Conservation (phyloP, 768 basidiomycete species). For the Phylloporus arenicola region DNA sequence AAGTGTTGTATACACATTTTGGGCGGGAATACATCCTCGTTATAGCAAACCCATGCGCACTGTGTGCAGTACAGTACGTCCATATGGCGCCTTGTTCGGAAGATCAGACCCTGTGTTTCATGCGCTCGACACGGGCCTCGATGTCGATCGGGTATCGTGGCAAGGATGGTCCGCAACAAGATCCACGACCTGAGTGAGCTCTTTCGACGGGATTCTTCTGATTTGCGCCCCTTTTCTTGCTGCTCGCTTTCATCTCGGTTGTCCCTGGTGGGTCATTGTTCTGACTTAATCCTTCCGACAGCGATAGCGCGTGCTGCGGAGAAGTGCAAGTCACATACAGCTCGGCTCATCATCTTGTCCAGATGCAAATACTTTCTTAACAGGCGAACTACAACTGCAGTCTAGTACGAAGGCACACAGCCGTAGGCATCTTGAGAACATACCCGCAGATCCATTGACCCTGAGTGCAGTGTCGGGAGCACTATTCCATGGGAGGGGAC, state of each 20-base stretch:
- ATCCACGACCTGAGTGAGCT: neutral
- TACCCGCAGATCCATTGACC: neutral
- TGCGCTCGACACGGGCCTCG: neutral
- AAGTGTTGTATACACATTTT: slow-evolving; percentile 1
- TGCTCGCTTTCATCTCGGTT: slow-evolving; percentile 6
- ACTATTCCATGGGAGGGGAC: slow-evolving; percentile 4
- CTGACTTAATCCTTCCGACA: neutral
- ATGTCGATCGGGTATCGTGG: neutral
- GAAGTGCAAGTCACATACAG: neutral
- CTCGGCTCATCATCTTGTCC: neutral
- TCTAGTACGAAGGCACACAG: neutral
- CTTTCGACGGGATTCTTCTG: neutral
- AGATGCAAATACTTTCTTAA: neutral
- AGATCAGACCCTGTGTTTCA: slow-evolving; percentile 4
- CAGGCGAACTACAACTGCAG: neutral
- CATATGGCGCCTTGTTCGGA: neutral
- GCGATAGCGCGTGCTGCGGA: neutral
- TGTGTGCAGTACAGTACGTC: neutral
- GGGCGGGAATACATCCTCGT: neutral
- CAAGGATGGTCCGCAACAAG: neutral
- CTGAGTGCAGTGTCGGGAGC: slow-evolving; percentile 2
- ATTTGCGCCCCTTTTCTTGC: no score
- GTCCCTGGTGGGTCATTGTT: slow-evolving; percentile 3
- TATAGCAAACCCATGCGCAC: neutral
- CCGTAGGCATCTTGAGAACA: neutral